phyloP scores from a whole-genome alignment of 371 early-diverging fungal genomes.

The Chytridium lagenaria region DNA sequence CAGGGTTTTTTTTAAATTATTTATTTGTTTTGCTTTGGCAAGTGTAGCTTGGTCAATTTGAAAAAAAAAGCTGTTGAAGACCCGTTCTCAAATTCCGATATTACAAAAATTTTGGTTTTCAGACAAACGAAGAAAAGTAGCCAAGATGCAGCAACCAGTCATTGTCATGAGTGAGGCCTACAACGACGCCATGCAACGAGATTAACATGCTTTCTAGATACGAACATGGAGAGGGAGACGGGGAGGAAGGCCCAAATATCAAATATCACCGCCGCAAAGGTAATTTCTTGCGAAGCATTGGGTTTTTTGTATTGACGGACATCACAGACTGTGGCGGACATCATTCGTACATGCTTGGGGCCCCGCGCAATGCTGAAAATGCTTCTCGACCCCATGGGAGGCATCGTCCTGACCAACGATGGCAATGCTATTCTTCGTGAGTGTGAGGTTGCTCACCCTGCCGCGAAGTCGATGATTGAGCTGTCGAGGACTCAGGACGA shows the following conservation, averaged over 20 bases:
- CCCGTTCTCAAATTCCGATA: background rate
- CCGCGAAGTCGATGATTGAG: constrained; percentile 99
- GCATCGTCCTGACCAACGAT: constrained; percentile 99
- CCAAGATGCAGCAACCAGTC: constrained; percentile 50
- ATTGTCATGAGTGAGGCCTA: constrained; percentile 55
- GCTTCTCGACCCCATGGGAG: constrained; percentile 99
- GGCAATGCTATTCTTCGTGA: constrained; percentile 99
- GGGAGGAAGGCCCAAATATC: constrained; percentile 97
- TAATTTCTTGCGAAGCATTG: constrained; percentile 42
- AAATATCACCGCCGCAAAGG: constrained; percentile 97
- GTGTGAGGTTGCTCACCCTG: constrained; percentile 99
- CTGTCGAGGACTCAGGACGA: constrained; percentile 99
- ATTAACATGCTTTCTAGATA: constrained; percentile 34
- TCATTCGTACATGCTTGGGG: constrained; percentile 99
- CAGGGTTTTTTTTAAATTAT: too few species aligned
- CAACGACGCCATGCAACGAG: background rate
- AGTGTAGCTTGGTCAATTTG: too few species aligned
- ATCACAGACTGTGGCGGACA: constrained; percentile 90
- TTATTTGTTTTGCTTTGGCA: too few species aligned
- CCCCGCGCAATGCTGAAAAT: constrained; percentile 99
- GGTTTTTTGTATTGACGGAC: constrained; percentile 3
- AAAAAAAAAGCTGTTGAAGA: constrained; percentile 7
- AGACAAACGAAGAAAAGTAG: background rate
- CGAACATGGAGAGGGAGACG: constrained; percentile 92
- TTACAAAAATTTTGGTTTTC: constrained; percentile 13